Evolutionary conservation across 768 basidiomycete species (phyloP).

Genomic region (Cantharellus anzutake): DNA sequence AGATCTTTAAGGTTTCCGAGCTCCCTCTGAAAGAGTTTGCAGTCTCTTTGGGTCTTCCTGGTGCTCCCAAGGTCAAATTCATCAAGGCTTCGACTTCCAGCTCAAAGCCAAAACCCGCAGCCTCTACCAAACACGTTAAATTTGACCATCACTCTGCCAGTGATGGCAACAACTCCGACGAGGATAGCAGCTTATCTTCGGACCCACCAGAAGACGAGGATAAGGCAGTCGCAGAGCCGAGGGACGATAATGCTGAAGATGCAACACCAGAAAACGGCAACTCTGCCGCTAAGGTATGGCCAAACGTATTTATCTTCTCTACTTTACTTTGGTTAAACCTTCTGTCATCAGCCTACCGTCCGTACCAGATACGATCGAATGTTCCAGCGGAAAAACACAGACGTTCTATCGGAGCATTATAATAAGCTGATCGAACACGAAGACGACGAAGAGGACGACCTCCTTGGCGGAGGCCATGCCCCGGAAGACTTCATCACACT

Average conservation of each 20-base stretch:
- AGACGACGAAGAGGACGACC: constrained; percentile 17
- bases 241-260: constrained; percentile 4
- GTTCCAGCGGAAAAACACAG: constrained; percentile 93
- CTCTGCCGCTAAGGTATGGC: background rate
- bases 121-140: too few relatives aligned
- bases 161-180: too few relatives aligned
- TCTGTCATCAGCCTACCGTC: background rate
- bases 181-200: constrained; percentile 2
- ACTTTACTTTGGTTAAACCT: background rate
- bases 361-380: constrained; percentile 89
- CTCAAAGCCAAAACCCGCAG: background rate
- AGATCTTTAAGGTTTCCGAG: constrained; percentile 69
- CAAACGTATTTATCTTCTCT: too few relatives aligned
- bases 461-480: constrained; percentile 8
- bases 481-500: constrained; percentile 74
- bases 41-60: constrained; percentile 78
- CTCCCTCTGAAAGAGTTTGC: constrained; percentile 75
- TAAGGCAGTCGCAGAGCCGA: constrained; percentile 15
- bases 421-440: constrained; percentile 61
- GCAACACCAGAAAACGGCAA: background rate
- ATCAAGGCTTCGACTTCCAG: constrained; percentile 16
- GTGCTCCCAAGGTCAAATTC: constrained; percentile 91
- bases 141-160: too few relatives aligned
- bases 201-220: constrained; percentile 9
- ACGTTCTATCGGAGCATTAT: constrained; percentile 80